Evolutionary conservation across 257 asterid genomes (phyloP).

Genomic region (Nicotiana otophora): DNA sequence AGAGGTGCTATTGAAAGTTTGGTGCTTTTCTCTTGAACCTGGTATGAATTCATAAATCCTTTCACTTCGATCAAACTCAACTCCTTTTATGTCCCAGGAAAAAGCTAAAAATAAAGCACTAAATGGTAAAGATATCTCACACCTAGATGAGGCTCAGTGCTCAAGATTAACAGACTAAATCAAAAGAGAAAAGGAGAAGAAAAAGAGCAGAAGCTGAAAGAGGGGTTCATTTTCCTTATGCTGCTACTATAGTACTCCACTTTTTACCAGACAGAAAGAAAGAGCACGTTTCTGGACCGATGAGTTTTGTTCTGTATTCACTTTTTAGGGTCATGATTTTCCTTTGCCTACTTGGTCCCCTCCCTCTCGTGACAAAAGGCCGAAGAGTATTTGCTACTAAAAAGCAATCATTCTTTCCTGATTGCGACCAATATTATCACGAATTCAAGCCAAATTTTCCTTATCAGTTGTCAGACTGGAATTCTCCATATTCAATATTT

Average conservation of each 20-base stretch:
- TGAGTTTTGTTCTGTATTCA: too few relatives aligned
- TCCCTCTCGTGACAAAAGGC: neutral
- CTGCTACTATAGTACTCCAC: neutral
- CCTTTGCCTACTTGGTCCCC: neutral
- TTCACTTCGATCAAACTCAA: too few relatives aligned
- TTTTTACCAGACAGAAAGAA: neutral
- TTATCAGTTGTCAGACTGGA: neutral
- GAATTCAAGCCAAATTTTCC: neutral
- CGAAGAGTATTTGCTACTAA: neutral
- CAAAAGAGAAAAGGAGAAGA: neutral
- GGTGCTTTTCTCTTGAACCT: too few relatives aligned
- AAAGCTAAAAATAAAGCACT: too few relatives aligned
- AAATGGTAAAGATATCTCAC: too few relatives aligned
- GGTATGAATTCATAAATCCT: too few relatives aligned
- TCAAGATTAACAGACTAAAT: too few relatives aligned
- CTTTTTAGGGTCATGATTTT: neutral
- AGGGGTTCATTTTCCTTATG: neutral
- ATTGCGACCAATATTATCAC: neutral
- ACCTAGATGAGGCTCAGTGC: neutral
- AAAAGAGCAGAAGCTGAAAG: neutral
- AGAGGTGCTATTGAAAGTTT: too few relatives aligned
- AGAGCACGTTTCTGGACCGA: neutral
- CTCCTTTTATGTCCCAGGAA: too few relatives aligned
- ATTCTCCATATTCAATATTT: neutral
- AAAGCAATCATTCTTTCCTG: neutral